Evolutionary conservation across 345 rosid species (phyloP).

Genomic region (Garcia nutans): DNA sequence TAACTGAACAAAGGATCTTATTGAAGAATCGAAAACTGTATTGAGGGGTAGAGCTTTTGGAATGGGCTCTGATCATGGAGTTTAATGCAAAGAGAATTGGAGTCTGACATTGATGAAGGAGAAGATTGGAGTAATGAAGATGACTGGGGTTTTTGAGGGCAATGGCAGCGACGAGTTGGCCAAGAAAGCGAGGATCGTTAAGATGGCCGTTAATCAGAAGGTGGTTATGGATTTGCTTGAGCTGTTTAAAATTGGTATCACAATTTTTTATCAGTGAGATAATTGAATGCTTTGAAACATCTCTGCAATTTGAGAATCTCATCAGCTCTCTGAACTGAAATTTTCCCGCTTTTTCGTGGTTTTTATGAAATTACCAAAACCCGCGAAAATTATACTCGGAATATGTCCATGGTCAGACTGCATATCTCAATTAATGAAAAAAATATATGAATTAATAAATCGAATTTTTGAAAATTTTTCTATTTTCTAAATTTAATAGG

Average conservation of each 20-base stretch:
- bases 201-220: slow-evolving; percentile 45
- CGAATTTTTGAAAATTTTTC: too few species aligned
- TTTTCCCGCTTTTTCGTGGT: slow-evolving; percentile 13
- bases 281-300: slow-evolving; percentile 28
- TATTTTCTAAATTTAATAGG: too few species aligned
- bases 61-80: slow-evolving; percentile 61
- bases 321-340: neutral
- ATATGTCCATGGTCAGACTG: too few species aligned
- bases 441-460: too few species aligned
- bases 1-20: slow-evolving; percentile 31
- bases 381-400: too few species aligned
- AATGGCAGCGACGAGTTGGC: slow-evolving; percentile 52
- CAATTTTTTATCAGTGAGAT: slow-evolving; percentile 28
- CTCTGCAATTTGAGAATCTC: slow-evolving; percentile 14
- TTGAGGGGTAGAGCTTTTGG: slow-evolving; percentile 42
- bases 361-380: too few species aligned
- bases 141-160: slow-evolving; percentile 47
- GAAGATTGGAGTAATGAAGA: slow-evolving; percentile 40
- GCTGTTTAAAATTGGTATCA: slow-evolving; percentile 30
- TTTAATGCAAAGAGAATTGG: slow-evolving; percentile 57
- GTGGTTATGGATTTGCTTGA: slow-evolving; percentile 56
- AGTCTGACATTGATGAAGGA: slow-evolving; percentile 43
- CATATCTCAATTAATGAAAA: too few species aligned
- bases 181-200: slow-evolving; percentile 39
- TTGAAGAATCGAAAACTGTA: slow-evolving; percentile 43